Evolutionary conservation across 495 filamentous ascomycete genomes (phyloP).

Genomic region (Podospora anserina): DNA sequence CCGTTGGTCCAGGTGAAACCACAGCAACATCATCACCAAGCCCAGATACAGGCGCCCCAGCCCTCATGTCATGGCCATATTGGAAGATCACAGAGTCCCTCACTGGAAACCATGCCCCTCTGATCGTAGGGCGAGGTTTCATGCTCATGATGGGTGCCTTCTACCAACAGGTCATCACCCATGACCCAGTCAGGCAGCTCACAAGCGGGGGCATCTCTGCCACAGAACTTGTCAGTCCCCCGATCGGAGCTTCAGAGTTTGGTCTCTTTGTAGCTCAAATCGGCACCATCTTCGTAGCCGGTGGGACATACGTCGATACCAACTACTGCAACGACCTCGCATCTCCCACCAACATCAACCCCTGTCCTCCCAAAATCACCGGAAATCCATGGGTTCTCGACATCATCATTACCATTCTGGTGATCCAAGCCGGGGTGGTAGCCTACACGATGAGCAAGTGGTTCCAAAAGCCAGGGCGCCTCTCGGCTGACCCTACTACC

Average conservation of each 20-base stretch:
- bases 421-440: slow-evolving; percentile 14
- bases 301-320: slow-evolving; percentile 27
- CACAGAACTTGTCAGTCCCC: slow-evolving; percentile 16
- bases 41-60: not conserved
- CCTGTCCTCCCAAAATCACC: slow-evolving; percentile 25
- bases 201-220: slow-evolving; percentile 16
- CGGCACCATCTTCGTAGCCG: slow-evolving; percentile 24
- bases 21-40: slow-evolving; percentile 2
- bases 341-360: slow-evolving; percentile 7
- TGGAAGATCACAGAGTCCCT: slow-evolving; percentile 9
- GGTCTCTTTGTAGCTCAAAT: slow-evolving; percentile 22
- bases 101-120: slow-evolving; percentile 17
- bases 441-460: slow-evolving; percentile 21
- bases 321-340: slow-evolving; percentile 18
- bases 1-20: not conserved
- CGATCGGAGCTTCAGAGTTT: slow-evolving; percentile 14
- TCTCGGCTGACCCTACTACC: slow-evolving; percentile 28
- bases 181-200: slow-evolving; percentile 28
- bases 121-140: slow-evolving; percentile 17
- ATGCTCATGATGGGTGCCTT: slow-evolving; percentile 11
- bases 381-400: slow-evolving; percentile 26
- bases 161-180: slow-evolving; percentile 25
- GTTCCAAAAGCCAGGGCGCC: slow-evolving; percentile 19
- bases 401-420: slow-evolving; percentile 21
- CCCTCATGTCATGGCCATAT: slow-evolving; percentile 13